A percentile compares a stretch with the other conserved stretches of the same genome.
phyloP scores from a whole-genome alignment of 2,329 filamentous ascomycete species.

The Colletotrichum sp. region DNA sequence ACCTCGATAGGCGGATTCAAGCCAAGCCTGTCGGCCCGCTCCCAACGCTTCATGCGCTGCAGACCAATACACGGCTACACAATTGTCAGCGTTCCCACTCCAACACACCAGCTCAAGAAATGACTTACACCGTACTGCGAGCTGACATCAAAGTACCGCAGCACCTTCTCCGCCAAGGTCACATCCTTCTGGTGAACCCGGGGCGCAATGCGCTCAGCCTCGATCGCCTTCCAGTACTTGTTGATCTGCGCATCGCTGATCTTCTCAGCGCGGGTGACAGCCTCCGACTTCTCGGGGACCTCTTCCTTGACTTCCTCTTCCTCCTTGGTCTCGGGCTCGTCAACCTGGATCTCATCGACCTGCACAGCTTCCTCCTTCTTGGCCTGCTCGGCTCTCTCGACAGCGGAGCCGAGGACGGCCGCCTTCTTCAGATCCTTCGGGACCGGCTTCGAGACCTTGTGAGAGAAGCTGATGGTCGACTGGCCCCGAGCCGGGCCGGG shows the following conservation, averaged over 20 bases:
- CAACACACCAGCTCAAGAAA: not conserved
- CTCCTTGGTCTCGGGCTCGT: slow-evolving; percentile 27
- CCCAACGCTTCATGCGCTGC: slow-evolving; percentile 82
- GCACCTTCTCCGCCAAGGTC: slow-evolving; percentile 78
- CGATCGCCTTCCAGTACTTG: slow-evolving; percentile 78
- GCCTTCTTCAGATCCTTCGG: slow-evolving; percentile 52
- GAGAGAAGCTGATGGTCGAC: slow-evolving; percentile 63
- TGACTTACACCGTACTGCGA: slow-evolving; percentile 88
- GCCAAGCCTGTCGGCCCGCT: slow-evolving; percentile 80
- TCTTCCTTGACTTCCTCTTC: slow-evolving; percentile 32
- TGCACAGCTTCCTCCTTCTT: slow-evolving; percentile 22
- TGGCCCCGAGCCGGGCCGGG: slow-evolving; percentile 49
- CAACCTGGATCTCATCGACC: slow-evolving; percentile 24
- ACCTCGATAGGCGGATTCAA: slow-evolving; percentile 92
- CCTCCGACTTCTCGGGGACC: slow-evolving; percentile 49
- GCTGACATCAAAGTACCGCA: slow-evolving; percentile 91
- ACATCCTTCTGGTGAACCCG: slow-evolving; percentile 81
- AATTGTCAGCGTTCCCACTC: not conserved
- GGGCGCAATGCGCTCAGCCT: slow-evolving; percentile 69
- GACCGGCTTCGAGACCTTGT: slow-evolving; percentile 59
- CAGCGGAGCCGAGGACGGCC: slow-evolving; percentile 33
- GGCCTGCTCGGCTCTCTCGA: slow-evolving; percentile 22
- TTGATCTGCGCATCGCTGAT: slow-evolving; percentile 73
- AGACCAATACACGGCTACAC: slow-evolving; percentile 86
- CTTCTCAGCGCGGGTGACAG: slow-evolving; percentile 64